Conservation (phyloP, 2,329 filamentous ascomycete genomes). For the Trichoderma brevicompactum region DNA sequence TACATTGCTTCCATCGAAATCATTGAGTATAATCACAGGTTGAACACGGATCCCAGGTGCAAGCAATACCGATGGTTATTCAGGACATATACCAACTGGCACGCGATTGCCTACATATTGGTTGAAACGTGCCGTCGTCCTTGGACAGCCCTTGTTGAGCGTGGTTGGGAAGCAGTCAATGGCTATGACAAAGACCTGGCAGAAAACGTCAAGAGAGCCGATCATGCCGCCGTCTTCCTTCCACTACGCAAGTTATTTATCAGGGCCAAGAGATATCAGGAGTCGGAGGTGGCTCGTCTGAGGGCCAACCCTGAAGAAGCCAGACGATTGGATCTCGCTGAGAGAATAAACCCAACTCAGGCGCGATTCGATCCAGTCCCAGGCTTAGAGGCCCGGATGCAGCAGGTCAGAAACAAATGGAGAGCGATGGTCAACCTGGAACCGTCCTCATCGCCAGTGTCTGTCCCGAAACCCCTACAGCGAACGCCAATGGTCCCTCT, state of each 20-base stretch:
- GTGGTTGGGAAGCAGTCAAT: slow-evolving; percentile 54
- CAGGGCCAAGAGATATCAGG: slow-evolving; percentile 57
- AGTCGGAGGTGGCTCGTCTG: slow-evolving; percentile 55
- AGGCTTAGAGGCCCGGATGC: slow-evolving; percentile 51
- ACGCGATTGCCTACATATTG: slow-evolving; percentile 54
- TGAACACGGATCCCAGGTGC: slow-evolving; percentile 62
- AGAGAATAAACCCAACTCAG: slow-evolving; percentile 50
- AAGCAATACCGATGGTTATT: slow-evolving; percentile 56
- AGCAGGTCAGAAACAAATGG: slow-evolving; percentile 56
- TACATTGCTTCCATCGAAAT: slow-evolving; percentile 76
- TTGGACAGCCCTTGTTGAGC: slow-evolving; percentile 56
- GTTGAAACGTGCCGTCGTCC: slow-evolving; percentile 52
- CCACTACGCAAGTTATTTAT: slow-evolving; percentile 59
- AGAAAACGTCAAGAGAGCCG: slow-evolving; percentile 51
- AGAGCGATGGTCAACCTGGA: slow-evolving; percentile 51
- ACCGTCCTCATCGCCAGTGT: slow-evolving; percentile 32
- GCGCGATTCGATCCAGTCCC: slow-evolving; percentile 54
- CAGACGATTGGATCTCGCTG: slow-evolving; percentile 53
- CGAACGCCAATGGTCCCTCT: slow-evolving; percentile 8
- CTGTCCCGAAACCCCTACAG: slow-evolving; percentile 23
- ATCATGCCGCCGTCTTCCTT: slow-evolving; percentile 56
- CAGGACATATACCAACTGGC: slow-evolving; percentile 57
- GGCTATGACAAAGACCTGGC: slow-evolving; percentile 46
- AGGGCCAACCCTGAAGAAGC: slow-evolving; percentile 54
- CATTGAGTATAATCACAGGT: slow-evolving; percentile 68